Evolutionary conservation across 2,329 filamentous ascomycete genomes (phyloP).

Genomic region (Hypomyces rosellus): DNA sequence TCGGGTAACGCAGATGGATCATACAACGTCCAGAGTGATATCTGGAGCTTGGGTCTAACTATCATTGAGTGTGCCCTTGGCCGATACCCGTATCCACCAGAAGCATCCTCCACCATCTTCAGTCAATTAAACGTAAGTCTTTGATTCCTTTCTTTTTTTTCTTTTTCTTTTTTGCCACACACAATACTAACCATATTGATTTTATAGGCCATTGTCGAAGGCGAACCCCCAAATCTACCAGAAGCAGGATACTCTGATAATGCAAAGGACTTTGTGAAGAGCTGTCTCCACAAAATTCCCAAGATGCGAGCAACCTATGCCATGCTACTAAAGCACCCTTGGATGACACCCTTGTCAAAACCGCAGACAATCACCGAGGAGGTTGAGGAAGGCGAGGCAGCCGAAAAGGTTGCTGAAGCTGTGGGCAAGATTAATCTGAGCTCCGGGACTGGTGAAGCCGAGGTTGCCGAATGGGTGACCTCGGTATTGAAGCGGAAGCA

Average conservation of each 20-base stretch:
- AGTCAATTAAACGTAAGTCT: constrained; percentile 85
- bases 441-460: constrained; percentile 55
- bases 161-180: neutral
- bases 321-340: constrained; percentile 82
- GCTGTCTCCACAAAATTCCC: constrained; percentile 88
- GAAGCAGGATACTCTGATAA: constrained; percentile 68
- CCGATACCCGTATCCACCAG: constrained; percentile 90
- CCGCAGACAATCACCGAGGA: constrained; percentile 69
- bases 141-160: neutral
- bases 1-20: constrained; percentile 68
- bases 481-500: constrained; percentile 54
- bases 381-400: constrained; percentile 55
- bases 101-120: constrained; percentile 98
- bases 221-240: constrained; percentile 86
- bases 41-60: constrained; percentile 91
- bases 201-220: constrained; percentile 86
- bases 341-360: constrained; percentile 71
- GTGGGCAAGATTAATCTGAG: constrained; percentile 38
- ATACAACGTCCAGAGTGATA: constrained; percentile 96
- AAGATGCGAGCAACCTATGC: constrained; percentile 90
- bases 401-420: constrained; percentile 36
- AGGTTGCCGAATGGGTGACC: constrained; percentile 83
- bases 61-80: constrained; percentile 96
- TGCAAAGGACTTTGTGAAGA: constrained; percentile 79
- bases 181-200: neutral